phyloP scores from a whole-genome alignment of 1,284 basidiomycete genomes.

The Leccinum brunneo-olivaceum region DNA sequence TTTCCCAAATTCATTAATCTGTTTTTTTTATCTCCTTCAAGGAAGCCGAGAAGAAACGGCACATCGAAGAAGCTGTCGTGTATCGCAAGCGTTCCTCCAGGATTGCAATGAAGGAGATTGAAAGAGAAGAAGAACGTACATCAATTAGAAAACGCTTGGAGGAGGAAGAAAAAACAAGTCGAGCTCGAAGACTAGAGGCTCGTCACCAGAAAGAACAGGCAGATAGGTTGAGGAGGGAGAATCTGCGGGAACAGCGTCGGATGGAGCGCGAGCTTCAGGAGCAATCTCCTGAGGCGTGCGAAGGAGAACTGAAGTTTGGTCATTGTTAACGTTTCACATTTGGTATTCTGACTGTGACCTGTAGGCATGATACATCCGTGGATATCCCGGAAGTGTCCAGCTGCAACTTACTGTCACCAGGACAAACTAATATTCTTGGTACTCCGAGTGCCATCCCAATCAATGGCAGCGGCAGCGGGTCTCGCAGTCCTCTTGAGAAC shows the following conservation, averaged over 20 bases:
- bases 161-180: conserved; percentile 57
- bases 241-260: conserved; percentile 45
- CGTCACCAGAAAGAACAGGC: conserved; percentile 60
- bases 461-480: conserved; percentile 35
- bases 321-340: not conserved
- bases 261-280: conserved; percentile 41
- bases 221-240: conserved; percentile 53
- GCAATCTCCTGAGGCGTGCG: conserved; percentile 7
- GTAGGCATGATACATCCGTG: conserved; percentile 11
- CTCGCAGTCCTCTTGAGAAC: conserved; percentile 49
- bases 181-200: conserved; percentile 56
- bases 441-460: conserved; percentile 5
- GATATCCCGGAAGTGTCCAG: conserved; percentile 4
- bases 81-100: conserved; percentile 82
- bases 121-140: conserved; percentile 60
- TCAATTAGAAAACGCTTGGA: conserved; percentile 51
- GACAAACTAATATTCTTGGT: conserved; percentile 4
- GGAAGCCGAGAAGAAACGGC: conserved; percentile 58
- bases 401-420: not conserved
- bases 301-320: conserved; percentile 13
- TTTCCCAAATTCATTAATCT: not conserved
- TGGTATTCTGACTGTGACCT: conserved; percentile 13
- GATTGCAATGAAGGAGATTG: conserved; percentile 66
- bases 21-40: conserved; percentile 26
- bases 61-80: conserved; percentile 61